Conservation (phyloP, 495 filamentous ascomycete genomes). For the Neurospora sp. region DNA sequence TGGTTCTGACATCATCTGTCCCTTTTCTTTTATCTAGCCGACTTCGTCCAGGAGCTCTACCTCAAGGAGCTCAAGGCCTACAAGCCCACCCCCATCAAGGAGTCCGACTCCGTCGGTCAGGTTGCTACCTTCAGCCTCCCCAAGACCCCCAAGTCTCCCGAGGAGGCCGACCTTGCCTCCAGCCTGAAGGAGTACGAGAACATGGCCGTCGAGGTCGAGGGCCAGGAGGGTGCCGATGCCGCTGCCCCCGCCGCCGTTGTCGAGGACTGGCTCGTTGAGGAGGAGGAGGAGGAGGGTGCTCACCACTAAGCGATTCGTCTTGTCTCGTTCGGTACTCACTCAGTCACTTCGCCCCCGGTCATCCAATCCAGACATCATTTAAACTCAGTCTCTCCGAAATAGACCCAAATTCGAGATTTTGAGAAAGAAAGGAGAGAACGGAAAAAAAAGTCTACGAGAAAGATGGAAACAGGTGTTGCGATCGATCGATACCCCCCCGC, state of each 20-base stretch:
- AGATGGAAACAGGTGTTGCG: neutral
- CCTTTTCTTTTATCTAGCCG: constrained; percentile 46
- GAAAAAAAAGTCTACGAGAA: neutral
- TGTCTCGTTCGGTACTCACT: neutral
- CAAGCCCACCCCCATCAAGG: constrained; percentile 77
- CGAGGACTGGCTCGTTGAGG: constrained; percentile 40
- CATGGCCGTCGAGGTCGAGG: constrained; percentile 90
- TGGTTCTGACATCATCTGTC: constrained; percentile 1
- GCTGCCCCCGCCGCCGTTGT: constrained; percentile 25
- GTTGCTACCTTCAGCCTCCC: constrained; percentile 81
- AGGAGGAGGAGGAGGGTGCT: constrained; percentile 35
- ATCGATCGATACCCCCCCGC: neutral
- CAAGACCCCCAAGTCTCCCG: constrained; percentile 71
- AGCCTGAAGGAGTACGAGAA: constrained; percentile 88
- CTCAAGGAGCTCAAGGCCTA: constrained; percentile 86
- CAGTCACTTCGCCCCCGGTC: neutral
- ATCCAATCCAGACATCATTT: neutral
- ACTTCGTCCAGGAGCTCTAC: constrained; percentile 95
- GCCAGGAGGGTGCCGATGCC: constrained; percentile 46
- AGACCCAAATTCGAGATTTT: neutral
- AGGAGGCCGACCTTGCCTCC: constrained; percentile 81
- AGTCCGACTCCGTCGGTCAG: constrained; percentile 76
- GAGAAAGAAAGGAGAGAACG: neutral
- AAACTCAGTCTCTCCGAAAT: neutral
- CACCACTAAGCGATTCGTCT: constrained; percentile 4